A percentile compares a stretch with the other conserved stretches of the same genome.
These are phyloP conservation scores for Scedosporium minutisporum DNA, from an alignment of 2,329 filamentous ascomycete genomes.

Conservation along the genomic window DNA sequence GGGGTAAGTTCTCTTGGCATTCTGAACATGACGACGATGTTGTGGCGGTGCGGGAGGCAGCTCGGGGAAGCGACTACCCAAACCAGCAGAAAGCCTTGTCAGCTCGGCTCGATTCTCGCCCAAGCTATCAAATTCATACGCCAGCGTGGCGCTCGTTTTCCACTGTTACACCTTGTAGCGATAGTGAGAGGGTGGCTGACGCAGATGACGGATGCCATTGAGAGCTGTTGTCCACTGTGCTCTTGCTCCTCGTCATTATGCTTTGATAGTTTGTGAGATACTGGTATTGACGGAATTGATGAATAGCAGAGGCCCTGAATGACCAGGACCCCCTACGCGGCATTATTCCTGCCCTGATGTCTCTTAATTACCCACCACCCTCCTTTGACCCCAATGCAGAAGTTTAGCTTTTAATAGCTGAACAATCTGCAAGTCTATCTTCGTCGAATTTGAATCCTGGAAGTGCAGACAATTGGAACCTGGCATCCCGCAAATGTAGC, in stretches of 20 bases:
- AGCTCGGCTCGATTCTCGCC: neutral
- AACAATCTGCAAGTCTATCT: neutral
- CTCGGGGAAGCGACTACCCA: too few species aligned
- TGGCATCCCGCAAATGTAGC: too few species aligned
- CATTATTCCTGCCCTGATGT: too few species aligned
- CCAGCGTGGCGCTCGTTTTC: neutral
- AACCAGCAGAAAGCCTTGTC: too few species aligned
- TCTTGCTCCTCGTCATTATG: too few species aligned
- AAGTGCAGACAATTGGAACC: too few species aligned
- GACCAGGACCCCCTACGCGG: too few species aligned
- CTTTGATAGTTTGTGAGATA: too few species aligned
- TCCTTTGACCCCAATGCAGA: neutral
- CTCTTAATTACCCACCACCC: neutral
- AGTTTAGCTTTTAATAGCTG: neutral
- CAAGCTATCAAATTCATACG: neutral
- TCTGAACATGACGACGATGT: conserved; percentile 3
- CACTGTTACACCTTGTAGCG: neutral
- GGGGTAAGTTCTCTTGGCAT: conserved; percentile 5
- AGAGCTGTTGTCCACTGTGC: too few species aligned
- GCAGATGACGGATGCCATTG: neutral
- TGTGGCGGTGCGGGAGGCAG: conserved; percentile 3
- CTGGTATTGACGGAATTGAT: too few species aligned
- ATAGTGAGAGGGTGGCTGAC: neutral
- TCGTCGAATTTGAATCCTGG: neutral
- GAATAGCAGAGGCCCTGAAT: too few species aligned